A percentile compares a stretch with the other conserved stretches of the same genome.
Evolutionary conservation across 768 basidiomycete species (phyloP).

Genomic region (Rhodotorula graminis): DNA sequence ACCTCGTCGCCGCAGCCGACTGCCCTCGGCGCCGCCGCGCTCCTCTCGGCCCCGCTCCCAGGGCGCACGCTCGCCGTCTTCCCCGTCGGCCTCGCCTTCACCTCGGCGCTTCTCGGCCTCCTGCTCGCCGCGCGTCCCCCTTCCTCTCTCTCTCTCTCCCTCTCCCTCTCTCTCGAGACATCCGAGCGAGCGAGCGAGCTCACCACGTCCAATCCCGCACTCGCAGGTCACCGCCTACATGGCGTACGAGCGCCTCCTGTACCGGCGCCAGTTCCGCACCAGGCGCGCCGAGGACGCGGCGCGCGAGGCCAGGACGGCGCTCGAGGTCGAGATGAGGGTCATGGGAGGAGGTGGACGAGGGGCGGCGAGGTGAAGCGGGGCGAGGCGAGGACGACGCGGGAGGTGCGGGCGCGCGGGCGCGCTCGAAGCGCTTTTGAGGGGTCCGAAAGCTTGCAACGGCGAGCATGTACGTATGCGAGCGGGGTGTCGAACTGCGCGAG

Average conservation of each 20-base stretch:
- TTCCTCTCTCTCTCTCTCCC: too few species aligned
- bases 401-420: too few species aligned
- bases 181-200: too few species aligned
- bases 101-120: neutral
- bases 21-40: neutral
- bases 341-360: neutral
- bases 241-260: slow-evolving; percentile 2
- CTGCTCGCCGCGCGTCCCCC: neutral
- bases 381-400: neutral
- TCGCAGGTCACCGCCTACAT: slow-evolving; percentile 11
- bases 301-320: neutral
- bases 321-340: neutral
- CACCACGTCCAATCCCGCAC: too few species aligned
- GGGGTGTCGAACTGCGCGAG: too few species aligned
- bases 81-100: slow-evolving; percentile 2
- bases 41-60: neutral
- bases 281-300: neutral
- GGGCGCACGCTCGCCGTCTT: slow-evolving; percentile 5
- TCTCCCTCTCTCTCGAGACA: neutral
- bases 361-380: neutral
- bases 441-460: too few species aligned
- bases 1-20: neutral
- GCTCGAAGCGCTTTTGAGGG: too few species aligned
- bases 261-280: slow-evolving; percentile 1
- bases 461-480: too few species aligned